Percentiles rank a stretch among this genome's conserved stretches.
phyloP scores from a whole-genome alignment of 768 basidiomycete species.

The Termitomyces titanicus region DNA sequence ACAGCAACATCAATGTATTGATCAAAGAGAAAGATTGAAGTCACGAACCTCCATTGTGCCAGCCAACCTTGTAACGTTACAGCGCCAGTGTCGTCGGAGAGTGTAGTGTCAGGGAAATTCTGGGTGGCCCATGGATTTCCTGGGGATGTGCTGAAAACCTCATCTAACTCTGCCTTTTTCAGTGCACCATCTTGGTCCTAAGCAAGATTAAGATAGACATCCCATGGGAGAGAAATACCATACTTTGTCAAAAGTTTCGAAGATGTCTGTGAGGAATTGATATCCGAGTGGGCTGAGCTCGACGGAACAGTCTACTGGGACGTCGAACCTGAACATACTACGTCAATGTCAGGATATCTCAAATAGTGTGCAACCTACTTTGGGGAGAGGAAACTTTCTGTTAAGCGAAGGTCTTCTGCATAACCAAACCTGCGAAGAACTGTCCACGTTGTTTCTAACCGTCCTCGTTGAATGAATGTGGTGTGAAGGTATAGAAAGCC shows the following conservation, averaged over 20 bases:
- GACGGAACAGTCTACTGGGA: constrained; percentile 90
- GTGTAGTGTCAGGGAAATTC: constrained; percentile 87
- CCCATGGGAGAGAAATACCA: not conserved
- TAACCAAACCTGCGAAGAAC: constrained; percentile 95
- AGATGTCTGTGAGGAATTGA: constrained; percentile 96
- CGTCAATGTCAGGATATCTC: not conserved
- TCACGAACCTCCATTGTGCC: constrained; percentile 90
- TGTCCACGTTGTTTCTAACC: constrained; percentile 97
- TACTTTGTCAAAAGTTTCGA: constrained; percentile 93
- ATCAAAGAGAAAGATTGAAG: not conserved
- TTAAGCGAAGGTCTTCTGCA: constrained; percentile 87
- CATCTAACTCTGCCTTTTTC: constrained; percentile 76
- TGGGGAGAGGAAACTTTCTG: constrained; percentile 83
- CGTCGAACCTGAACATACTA: constrained; percentile 73
- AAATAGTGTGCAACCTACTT: constrained; percentile 54
- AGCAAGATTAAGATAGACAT: not conserved
- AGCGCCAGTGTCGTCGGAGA: constrained; percentile 81
- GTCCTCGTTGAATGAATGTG: constrained; percentile 92
- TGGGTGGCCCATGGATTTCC: constrained; percentile 96
- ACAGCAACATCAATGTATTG: not conserved
- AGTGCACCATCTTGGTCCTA: constrained; percentile 96
- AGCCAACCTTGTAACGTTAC: constrained; percentile 98
- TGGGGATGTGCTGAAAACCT: constrained; percentile 90
- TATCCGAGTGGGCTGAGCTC: constrained; percentile 93
- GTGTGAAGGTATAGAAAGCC: constrained; percentile 96